phyloP scores from a whole-genome alignment of 345 rosid genomes.

The Eucalyptus shirleyi region DNA sequence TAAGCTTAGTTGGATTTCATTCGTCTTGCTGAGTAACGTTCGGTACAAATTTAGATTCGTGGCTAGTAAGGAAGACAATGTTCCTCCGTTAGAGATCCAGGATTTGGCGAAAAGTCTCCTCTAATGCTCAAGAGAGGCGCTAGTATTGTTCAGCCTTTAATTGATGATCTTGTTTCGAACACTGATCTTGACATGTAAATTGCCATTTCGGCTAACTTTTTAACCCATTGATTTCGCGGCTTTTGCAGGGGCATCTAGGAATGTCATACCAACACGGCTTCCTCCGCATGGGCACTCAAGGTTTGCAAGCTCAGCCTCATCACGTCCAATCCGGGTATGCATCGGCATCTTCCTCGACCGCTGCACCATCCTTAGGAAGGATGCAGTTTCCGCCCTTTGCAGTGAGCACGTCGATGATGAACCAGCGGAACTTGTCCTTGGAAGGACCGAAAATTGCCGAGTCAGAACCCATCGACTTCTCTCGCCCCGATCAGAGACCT shows the following conservation, averaged over 20 bases:
- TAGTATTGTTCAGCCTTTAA: not conserved
- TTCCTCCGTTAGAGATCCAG: not conserved
- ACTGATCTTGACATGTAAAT: not conserved
- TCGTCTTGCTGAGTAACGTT: not conserved
- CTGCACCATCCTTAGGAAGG: conserved; percentile 3
- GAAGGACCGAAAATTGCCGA: conserved; percentile 2
- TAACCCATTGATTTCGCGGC: not conserved
- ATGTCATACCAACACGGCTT: conserved; percentile 70
- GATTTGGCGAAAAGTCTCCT: not conserved
- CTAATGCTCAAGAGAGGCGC: not conserved
- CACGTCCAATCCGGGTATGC: conserved; percentile 37
- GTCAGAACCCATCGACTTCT: conserved; percentile 17
- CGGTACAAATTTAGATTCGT: not conserved
- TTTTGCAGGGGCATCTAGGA: conserved; percentile 58
- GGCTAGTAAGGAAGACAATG: not conserved
- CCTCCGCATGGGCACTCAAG: conserved; percentile 64
- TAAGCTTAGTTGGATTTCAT: not conserved
- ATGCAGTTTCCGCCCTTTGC: conserved; percentile 4
- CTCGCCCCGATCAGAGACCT: conserved; percentile 28
- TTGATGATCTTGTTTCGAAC: not conserved
- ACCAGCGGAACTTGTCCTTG: conserved; percentile 13
- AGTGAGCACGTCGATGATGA: not conserved
- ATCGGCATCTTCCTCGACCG: conserved; percentile 10
- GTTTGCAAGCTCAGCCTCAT: conserved; percentile 23
- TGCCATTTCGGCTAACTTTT: not conserved